phyloP scores from a whole-genome alignment of 441 rosid species.

The Gossypium gossypioides region DNA sequence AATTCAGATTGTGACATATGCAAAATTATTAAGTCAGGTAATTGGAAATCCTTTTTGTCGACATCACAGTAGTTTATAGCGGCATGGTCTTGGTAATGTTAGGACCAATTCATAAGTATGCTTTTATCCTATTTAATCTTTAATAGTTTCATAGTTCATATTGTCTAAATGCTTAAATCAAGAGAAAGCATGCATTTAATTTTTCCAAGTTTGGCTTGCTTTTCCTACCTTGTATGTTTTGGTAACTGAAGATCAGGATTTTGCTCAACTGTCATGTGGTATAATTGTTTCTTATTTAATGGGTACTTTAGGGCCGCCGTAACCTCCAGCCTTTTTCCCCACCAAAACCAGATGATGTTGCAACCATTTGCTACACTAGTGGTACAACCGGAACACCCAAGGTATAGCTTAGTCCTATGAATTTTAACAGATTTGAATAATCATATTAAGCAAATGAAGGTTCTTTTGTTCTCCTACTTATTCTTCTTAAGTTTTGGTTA shows the following conservation, averaged over 20 bases:
- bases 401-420: slow-evolving; percentile 35
- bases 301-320: slow-evolving; percentile 66
- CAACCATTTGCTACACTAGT: slow-evolving; percentile 95
- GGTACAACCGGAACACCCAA: slow-evolving; percentile 99
- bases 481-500: slow-evolving; percentile 26
- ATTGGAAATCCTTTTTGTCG: slow-evolving; percentile 10
- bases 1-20: slow-evolving; percentile 62
- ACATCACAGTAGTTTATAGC: slow-evolving; percentile 5
- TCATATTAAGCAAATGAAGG: not conserved
- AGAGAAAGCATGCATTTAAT: not conserved
- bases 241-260: not conserved
- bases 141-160: not conserved
- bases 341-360: slow-evolving; percentile 81
- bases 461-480: not conserved
- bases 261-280: slow-evolving; percentile 3
- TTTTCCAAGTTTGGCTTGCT: slow-evolving; percentile 1
- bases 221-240: not conserved
- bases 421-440: slow-evolving; percentile 1
- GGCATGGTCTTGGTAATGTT: not conserved
- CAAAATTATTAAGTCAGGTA: slow-evolving; percentile 82
- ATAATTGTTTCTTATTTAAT: slow-evolving; percentile 23
- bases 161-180: not conserved
- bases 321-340: slow-evolving; percentile 68
- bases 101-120: not conserved
- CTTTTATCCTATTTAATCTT: not conserved